Base-by-base conservation (phyloP, 306 rosid species). In the Aeschynomene evenia region DNA sequence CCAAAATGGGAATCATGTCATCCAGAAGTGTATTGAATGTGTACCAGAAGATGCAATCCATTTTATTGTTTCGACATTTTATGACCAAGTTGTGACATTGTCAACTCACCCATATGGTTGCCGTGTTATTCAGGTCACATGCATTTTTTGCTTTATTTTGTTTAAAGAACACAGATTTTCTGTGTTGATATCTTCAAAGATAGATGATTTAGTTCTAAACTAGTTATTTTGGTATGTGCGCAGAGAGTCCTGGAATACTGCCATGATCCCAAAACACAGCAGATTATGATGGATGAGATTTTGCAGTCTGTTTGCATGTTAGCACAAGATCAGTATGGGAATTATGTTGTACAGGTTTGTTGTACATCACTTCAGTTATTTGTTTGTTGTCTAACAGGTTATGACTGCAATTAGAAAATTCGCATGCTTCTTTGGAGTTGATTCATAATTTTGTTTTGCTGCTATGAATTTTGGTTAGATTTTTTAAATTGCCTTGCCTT, bases 31-130 rank as follows among this genome's bases (percentile, higher is more conserved):
- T 77, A 93, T 93, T 73, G 98, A 93, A 77, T 93, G 98, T 82
- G 94, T 93, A 29, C 97, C 98, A 64, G 98, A 93, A 59, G 90
- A 84, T 68, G 89, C 83, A 8, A 86, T 90, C 60, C 77, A 77
- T 7, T 93, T 93, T 58, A 93, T 93, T 55, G 88, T 93, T 50
- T 88, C 97, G 19, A 86, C 97, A 0, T 93, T 93, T 77, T 90
- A 77, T 76, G 98, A 86, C 64, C 97, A 90, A 81, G 97, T 93
- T 33, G 94, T 93, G 75, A 79, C 82, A 26, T 89, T 93, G 71
- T 93, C 98, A 61, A 88, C 97, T 73, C 98, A 93, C 77, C 98
- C 98, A 12, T 90, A 90, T 70, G 97, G 98, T 48, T 93, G 98
- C 69, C 98, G 97, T 20, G 98, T 93, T 70, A 88, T 94, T 76